Conservation (phyloP, 2,329 filamentous ascomycete species). For the Neocatenulostroma microsporum region DNA sequence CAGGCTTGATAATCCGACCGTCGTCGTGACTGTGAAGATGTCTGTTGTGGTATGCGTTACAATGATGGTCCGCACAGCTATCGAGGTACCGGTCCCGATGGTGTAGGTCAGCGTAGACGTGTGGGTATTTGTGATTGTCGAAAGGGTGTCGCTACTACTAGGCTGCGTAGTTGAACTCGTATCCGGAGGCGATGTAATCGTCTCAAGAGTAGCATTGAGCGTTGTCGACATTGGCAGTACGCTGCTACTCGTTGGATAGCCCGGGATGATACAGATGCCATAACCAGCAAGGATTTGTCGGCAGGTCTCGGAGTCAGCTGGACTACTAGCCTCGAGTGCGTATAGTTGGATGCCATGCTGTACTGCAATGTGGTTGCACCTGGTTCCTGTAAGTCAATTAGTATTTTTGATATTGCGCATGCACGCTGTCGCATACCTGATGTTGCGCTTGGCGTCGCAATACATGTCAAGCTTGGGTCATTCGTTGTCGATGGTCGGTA, state of each 20-base stretch:
- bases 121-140: background rate
- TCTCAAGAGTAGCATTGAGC: too few relatives aligned
- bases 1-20: background rate
- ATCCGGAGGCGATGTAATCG: too few relatives aligned
- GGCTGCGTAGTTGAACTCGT: background rate
- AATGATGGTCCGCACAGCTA: background rate
- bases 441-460: too few relatives aligned
- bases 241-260: too few relatives aligned
- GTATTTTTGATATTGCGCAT: too few relatives aligned
- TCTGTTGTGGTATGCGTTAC: background rate
- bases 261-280: constrained; percentile 10
- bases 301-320: constrained; percentile 12
- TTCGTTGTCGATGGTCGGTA: too few relatives aligned
- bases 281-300: constrained; percentile 12
- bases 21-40: constrained; percentile 1
- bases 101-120: constrained; percentile 3
- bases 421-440: too few relatives aligned
- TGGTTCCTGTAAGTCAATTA: too few relatives aligned
- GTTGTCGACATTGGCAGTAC: too few relatives aligned
- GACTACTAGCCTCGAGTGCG: constrained; percentile 10
- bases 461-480: constrained; percentile 1
- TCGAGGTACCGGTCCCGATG: constrained; percentile 1
- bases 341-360: constrained; percentile 11
- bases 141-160: background rate
- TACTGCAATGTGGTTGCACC: constrained; percentile 13